phyloP scores from a whole-genome alignment of 2,329 filamentous ascomycete genomes.

The Aureobasidium lini region DNA sequence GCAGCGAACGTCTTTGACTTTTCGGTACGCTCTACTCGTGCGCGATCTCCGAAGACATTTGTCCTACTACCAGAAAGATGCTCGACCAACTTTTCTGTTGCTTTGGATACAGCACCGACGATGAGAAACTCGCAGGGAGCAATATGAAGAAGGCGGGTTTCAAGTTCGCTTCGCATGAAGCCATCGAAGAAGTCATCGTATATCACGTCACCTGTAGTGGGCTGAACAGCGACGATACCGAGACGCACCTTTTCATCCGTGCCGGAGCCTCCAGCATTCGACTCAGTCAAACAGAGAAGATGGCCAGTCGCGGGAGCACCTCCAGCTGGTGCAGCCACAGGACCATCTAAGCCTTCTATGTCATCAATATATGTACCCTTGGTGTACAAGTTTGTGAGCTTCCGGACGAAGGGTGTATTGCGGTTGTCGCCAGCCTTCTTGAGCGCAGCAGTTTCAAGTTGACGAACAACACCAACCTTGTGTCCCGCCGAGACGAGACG shows the following conservation, averaged over 20 bases:
- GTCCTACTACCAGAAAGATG: conserved; percentile 82
- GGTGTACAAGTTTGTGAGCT: conserved; percentile 93
- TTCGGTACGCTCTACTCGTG: conserved; percentile 71
- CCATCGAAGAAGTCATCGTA: conserved; percentile 95
- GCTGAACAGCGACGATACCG: conserved; percentile 88
- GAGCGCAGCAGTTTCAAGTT: conserved; percentile 88
- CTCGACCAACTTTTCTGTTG: conserved; percentile 84
- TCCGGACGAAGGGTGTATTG: conserved; percentile 83
- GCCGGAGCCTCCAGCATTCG: conserved; percentile 67
- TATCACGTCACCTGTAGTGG: conserved; percentile 89
- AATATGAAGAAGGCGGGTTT: conserved; percentile 90
- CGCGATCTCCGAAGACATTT: conserved; percentile 86
- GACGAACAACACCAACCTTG: conserved; percentile 91
- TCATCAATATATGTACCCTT: conserved; percentile 98
- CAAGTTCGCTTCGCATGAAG: conserved; percentile 94
- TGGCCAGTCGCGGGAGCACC: conserved; percentile 67
- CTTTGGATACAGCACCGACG: conserved; percentile 80
- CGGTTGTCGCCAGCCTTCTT: conserved; percentile 94
- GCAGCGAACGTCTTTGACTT: conserved; percentile 75
- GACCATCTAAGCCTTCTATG: conserved; percentile 64
- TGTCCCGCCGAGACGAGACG: conserved; percentile 84
- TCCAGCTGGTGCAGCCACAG: conserved; percentile 48
- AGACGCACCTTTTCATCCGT: conserved; percentile 91
- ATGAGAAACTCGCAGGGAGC: conserved; percentile 92
- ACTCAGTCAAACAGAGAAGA: conserved; percentile 84